phyloP scores from a whole-genome alignment of 495 filamentous ascomycete species.

The Xylaria nigripes region DNA sequence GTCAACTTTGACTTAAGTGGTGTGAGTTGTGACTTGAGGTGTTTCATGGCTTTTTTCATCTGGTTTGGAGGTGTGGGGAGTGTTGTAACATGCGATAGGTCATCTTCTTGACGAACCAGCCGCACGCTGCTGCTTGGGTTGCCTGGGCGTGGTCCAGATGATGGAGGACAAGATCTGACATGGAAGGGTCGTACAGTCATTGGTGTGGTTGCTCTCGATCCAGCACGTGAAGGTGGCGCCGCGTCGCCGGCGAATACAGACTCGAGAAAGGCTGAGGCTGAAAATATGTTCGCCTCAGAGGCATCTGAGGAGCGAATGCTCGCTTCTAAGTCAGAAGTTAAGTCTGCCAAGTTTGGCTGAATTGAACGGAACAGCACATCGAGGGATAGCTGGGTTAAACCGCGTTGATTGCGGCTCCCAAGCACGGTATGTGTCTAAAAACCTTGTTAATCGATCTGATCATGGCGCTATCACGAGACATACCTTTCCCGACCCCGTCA shows the following conservation, averaged over 20 bases:
- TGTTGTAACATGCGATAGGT: conserved; percentile 14
- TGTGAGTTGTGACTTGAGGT: conserved; percentile 15
- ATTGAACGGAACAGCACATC: conserved; percentile 83
- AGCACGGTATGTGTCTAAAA: conserved; percentile 90
- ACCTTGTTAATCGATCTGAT: background rate
- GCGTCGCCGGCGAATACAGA: conserved; percentile 62
- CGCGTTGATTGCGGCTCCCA: conserved; percentile 75
- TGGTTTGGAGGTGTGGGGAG: conserved; percentile 19
- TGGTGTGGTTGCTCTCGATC: conserved; percentile 71
- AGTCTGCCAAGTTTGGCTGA: conserved; percentile 56
- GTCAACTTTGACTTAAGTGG: conserved; percentile 23
- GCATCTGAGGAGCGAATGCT: conserved; percentile 68
- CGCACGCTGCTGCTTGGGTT: conserved; percentile 35
- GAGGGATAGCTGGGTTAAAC: conserved; percentile 83
- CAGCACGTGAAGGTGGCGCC: conserved; percentile 46
- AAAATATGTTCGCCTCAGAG: conserved; percentile 75
- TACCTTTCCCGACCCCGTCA: conserved; percentile 95
- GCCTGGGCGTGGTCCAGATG: conserved; percentile 18
- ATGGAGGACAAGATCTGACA: conserved; percentile 24
- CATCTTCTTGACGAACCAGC: conserved; percentile 30
- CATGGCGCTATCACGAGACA: conserved; percentile 12
- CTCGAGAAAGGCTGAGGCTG: conserved; percentile 72
- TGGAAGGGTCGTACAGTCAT: conserved; percentile 56
- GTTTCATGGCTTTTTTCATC: background rate
- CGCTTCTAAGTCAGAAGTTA: conserved; percentile 53